Conservation (phyloP, 2,329 filamentous ascomycete genomes). For the Herpomyces periplanetae region DNA sequence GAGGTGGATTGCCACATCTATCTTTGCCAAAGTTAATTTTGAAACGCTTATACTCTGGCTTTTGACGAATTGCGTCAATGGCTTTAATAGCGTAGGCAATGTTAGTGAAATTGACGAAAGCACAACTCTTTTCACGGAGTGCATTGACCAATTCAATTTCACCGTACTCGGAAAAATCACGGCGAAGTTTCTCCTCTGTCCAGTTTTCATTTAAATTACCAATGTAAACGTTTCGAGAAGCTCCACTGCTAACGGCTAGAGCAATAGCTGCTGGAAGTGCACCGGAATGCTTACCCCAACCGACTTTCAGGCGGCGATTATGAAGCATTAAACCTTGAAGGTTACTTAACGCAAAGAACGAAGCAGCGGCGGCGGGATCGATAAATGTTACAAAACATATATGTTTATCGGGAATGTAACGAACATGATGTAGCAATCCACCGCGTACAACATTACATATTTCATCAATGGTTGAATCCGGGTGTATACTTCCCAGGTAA, state of each 20-base stretch:
- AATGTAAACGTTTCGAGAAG: constrained; percentile 92
- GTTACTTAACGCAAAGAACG: constrained; percentile 90
- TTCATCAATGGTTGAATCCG: constrained; percentile 92
- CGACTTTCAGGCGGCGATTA: constrained; percentile 85
- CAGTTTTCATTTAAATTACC: constrained; percentile 89
- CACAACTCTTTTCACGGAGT: constrained; percentile 88
- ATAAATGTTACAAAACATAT: constrained; percentile 99
- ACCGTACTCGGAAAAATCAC: constrained; percentile 87
- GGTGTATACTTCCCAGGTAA: constrained; percentile 91
- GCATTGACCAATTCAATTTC: constrained; percentile 95
- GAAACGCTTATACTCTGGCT: constrained; percentile 89
- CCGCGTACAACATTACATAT: constrained; percentile 96
- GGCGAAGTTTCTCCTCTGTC: constrained; percentile 73
- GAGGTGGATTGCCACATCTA: constrained; percentile 72
- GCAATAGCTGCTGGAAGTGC: constrained; percentile 82
- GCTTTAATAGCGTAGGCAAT: constrained; percentile 98
- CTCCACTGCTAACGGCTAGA: constrained; percentile 70
- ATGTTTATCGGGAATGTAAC: constrained; percentile 97
- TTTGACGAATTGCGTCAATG: constrained; percentile 70
- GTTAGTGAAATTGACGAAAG: constrained; percentile 98
- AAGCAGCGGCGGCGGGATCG: constrained; percentile 81
- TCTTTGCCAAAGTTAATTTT: constrained; percentile 99
- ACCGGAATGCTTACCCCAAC: constrained; percentile 95
- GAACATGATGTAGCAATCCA: constrained; percentile 78
- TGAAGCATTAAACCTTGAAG: constrained; percentile 96